Base-by-base conservation (phyloP, 2,329 filamentous ascomycete species). In the Venturia oleaginea region DNA sequence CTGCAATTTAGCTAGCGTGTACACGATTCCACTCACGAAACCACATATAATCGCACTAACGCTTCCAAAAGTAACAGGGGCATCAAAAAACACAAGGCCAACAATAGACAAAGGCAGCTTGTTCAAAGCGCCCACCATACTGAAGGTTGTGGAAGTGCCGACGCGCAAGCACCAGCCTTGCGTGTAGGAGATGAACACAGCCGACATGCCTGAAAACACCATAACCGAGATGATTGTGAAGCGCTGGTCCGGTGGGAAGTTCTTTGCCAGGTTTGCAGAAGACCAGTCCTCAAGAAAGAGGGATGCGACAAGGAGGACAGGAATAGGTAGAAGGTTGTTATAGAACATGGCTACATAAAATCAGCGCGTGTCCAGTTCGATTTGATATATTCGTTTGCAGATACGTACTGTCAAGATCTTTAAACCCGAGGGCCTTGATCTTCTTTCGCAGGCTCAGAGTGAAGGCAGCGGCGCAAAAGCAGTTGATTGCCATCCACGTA, bases 341-440 rank as follows among this genome's bases (percentile, higher is more conserved):
- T 99, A 99, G 81, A 94, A 97, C 94, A 97, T 99, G 73, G 92
- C 93, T 97, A 68, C 46, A 27, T 10, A 8, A 51, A 15, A 17
- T 51, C 27, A 51, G 46, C 46, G 22, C 2, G 22, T 15, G 8
- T 51, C 43, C 43, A 7, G 5, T 15, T 4, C 0, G 10, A 15
- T 3, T 51, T 3, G 15, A 27, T 51, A 13, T 10, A 15, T 15
- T 27, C 55, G n/a, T n/a, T 15, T 15, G 46, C 55, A 54, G 48
- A 48, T 30, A 86, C 93, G 79, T 84, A 97, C 92, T 96, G 77
- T 99, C 94, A 82, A 95, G 97, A 76, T 97, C 94, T 83, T 96
- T 97, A 80, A 97, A 97, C 82, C 96, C 96, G 81, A 95, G 97
- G 79, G 94, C 86, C 87, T 97, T 97, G 76, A 97, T 97, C 69